Conservation (phyloP, 495 filamentous ascomycete genomes). For the Trypethelium eluteriae region DNA sequence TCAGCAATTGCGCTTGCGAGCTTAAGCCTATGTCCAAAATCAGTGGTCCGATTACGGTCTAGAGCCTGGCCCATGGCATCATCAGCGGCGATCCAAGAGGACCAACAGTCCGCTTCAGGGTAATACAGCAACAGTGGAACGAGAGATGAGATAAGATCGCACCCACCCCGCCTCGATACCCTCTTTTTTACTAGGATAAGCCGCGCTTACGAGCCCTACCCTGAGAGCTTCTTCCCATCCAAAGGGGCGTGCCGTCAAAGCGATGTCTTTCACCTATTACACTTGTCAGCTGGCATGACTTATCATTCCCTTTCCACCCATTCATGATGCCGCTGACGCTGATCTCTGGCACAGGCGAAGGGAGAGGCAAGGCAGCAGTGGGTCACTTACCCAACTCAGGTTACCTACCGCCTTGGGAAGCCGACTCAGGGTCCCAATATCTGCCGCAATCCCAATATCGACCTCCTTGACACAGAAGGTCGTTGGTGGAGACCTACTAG, state of each 20-base stretch:
- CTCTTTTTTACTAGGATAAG: slow-evolving; percentile 42
- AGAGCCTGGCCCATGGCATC: no score
- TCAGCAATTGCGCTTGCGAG: slow-evolving; percentile 59
- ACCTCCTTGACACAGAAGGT: slow-evolving; percentile 85
- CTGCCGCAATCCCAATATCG: slow-evolving; percentile 88
- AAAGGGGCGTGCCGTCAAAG: slow-evolving; percentile 69
- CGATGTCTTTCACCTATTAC: slow-evolving; percentile 69
- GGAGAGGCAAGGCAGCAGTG: no score
- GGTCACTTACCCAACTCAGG: slow-evolving; percentile 50
- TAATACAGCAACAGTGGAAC: background rate
- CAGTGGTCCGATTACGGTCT: slow-evolving; percentile 22
- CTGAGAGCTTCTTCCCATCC: slow-evolving; percentile 66
- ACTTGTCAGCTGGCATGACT: background rate
- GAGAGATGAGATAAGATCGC: background rate
- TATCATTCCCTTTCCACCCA: no score
- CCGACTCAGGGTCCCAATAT: slow-evolving; percentile 80
- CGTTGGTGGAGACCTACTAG: slow-evolving; percentile 42
- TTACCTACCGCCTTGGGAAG: slow-evolving; percentile 77
- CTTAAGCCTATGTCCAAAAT: slow-evolving; percentile 55
- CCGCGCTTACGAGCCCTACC: slow-evolving; percentile 80
- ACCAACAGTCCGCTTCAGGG: background rate
- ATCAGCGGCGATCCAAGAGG: no score
- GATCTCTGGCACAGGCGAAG: no score
- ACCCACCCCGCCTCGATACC: slow-evolving; percentile 14
- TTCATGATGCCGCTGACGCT: no score